phyloP scores from a whole-genome alignment of 805 yeast genomes.

The Metschnikowia matae region DNA sequence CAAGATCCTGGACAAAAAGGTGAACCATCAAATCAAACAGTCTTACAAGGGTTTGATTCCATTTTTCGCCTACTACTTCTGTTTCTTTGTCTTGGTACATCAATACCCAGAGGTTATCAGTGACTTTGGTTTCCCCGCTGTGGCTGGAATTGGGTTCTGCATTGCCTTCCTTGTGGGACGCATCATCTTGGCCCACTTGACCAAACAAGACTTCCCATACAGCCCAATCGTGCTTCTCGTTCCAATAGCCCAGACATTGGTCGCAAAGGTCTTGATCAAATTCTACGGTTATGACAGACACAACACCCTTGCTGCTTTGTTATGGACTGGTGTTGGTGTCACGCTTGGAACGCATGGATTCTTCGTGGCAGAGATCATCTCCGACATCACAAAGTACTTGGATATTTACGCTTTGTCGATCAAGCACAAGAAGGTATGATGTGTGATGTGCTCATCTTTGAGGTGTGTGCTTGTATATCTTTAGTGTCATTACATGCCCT shows the following conservation, averaged over 20 bases:
- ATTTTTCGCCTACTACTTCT: constrained; percentile 50
- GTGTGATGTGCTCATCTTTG: neutral
- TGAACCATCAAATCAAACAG: constrained; percentile 36
- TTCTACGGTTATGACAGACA: constrained; percentile 38
- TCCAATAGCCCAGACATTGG: constrained; percentile 49
- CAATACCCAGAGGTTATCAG: constrained; percentile 51
- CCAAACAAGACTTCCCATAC: constrained; percentile 72
- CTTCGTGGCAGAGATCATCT: constrained; percentile 73
- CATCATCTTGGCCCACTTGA: constrained; percentile 82
- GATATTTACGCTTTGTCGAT: constrained; percentile 84
- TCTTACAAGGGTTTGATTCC: constrained; percentile 61
- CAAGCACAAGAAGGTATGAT: constrained; percentile 61
- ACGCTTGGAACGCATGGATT: constrained; percentile 64
- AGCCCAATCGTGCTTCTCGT: constrained; percentile 66
- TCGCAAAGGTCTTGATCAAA: constrained; percentile 31
- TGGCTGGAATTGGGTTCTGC: constrained; percentile 67
- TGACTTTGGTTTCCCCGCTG: constrained; percentile 49
- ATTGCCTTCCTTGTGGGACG: constrained; percentile 88
- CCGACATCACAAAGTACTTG: constrained; percentile 71
- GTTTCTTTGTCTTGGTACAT: constrained; percentile 45
- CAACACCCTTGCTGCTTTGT: constrained; percentile 45
- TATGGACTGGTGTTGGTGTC: constrained; percentile 65
- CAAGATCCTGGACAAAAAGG: constrained; percentile 19
- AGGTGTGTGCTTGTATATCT: neutral
- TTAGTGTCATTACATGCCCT: neutral